Evolutionary conservation across 306 rosid species (phyloP).

Genomic region (Vigna radiata): DNA sequence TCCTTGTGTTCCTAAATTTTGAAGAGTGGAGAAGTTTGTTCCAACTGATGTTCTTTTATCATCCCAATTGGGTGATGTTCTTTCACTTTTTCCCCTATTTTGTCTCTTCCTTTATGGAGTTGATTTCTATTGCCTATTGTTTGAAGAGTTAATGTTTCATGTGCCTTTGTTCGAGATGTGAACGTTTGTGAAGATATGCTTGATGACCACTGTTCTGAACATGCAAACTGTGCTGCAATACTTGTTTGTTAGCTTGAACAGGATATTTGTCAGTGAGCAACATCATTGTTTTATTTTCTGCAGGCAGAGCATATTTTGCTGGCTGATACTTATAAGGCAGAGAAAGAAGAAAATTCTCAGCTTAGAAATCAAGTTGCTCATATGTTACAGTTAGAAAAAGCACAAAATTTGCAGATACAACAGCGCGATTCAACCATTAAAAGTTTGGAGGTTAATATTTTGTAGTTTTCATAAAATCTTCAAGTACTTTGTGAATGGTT

Average conservation of each 20-base stretch:
- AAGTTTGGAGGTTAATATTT: slow-evolving; percentile 68
- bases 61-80: background rate
- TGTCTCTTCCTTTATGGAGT: background rate
- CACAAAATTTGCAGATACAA: slow-evolving; percentile 66
- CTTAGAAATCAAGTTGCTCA: slow-evolving; percentile 84
- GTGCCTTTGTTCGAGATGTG: slow-evolving; percentile 16
- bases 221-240: background rate
- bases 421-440: slow-evolving; percentile 70
- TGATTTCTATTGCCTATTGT: background rate
- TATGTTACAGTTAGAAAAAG: slow-evolving; percentile 77
- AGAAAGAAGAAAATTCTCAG: slow-evolving; percentile 79
- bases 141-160: background rate
- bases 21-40: background rate
- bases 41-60: background rate
- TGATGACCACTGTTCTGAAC: slow-evolving; percentile 3
- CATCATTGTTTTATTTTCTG: slow-evolving; percentile 47
- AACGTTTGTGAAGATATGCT: slow-evolving; percentile 2
- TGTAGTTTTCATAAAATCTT: background rate
- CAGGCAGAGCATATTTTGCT: slow-evolving; percentile 74
- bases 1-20: background rate
- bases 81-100: background rate
- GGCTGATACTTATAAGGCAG: slow-evolving; percentile 66
- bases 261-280: slow-evolving; percentile 33
- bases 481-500: background rate
- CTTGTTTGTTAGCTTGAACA: slow-evolving; percentile 31